Percentiles rank a stretch among this genome's conserved stretches.
Evolutionary conservation across 805 yeast species (phyloP).

Genomic region (Wickerhamomyces chambardii): DNA sequence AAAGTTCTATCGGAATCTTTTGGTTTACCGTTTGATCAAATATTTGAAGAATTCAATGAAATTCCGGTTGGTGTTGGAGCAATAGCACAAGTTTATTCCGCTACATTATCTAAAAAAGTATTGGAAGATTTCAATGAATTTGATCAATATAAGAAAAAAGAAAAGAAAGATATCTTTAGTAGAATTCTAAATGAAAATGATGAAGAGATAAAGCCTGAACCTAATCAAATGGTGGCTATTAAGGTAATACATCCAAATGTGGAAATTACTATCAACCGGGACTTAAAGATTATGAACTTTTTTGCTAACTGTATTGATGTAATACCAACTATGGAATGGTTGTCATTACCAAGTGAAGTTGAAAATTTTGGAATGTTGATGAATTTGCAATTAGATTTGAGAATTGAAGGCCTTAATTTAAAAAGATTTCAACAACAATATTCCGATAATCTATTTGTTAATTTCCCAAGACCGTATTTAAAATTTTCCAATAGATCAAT

Average conservation of each 20-base stretch:
- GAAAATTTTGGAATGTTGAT: constrained; percentile 78
- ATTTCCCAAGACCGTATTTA: constrained; percentile 73
- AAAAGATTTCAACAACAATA: constrained; percentile 66
- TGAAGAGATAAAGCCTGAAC: constrained; percentile 12
- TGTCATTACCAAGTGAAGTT: constrained; percentile 90
- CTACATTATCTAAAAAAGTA: constrained; percentile 43
- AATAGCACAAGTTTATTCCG: constrained; percentile 91
- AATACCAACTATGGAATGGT: constrained; percentile 97
- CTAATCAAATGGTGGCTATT: constrained; percentile 66
- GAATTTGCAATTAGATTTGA: constrained; percentile 80
- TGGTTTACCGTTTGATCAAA: constrained; percentile 44
- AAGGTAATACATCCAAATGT: constrained; percentile 92
- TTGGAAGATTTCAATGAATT: constrained; percentile 24
- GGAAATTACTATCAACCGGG: constrained; percentile 62
- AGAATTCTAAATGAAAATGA: constrained; percentile 3
- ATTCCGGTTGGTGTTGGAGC: constrained; percentile 95
- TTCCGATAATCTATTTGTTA: constrained; percentile 43
- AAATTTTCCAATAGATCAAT: constrained; percentile 59
- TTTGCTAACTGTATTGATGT: constrained; percentile 64
- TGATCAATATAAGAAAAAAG: constrained; percentile 13
- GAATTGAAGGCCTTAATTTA: constrained; percentile 84
- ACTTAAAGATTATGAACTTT: constrained; percentile 72
- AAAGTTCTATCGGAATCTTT: constrained; percentile 51
- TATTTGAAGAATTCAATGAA: constrained; percentile 71
- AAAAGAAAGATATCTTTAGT: constrained; percentile 6